Evolutionary conservation across 768 basidiomycete genomes (phyloP).

Genomic region (Tulasnella sp.): DNA sequence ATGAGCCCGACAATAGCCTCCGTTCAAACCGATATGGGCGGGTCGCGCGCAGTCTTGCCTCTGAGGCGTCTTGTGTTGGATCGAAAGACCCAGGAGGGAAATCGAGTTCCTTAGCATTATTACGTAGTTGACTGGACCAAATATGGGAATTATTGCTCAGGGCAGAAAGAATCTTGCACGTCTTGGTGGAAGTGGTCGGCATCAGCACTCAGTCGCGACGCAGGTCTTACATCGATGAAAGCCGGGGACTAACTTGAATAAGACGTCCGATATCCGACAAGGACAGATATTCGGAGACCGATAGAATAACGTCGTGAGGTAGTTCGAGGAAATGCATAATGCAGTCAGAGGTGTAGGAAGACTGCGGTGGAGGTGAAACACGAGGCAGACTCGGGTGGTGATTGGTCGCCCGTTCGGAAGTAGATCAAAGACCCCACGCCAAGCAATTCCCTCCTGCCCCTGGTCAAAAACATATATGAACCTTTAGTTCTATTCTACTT

Average conservation of each 20-base stretch:
- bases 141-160: not conserved
- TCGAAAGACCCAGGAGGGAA: constrained; percentile 2
- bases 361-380: not conserved
- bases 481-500: not conserved
- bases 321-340: not conserved
- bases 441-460: not conserved
- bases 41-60: not conserved
- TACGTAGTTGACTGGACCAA: not conserved
- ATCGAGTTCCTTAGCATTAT: not conserved
- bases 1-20: not conserved
- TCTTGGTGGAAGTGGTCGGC: not conserved
- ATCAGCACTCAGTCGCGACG: not conserved
- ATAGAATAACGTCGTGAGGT: not conserved
- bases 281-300: not conserved
- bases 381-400: not conserved
- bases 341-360: not conserved
- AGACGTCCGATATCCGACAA: not conserved
- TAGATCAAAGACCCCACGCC: not conserved
- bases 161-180: not conserved
- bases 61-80: not conserved
- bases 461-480: not conserved
- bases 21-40: not conserved
- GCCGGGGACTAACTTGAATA: not conserved
- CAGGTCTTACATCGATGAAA: not conserved
- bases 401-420: not conserved